These are phyloP conservation scores for Amanita rubescens DNA, from an alignment of 768 basidiomycete genomes.

Conservation along the genomic window DNA sequence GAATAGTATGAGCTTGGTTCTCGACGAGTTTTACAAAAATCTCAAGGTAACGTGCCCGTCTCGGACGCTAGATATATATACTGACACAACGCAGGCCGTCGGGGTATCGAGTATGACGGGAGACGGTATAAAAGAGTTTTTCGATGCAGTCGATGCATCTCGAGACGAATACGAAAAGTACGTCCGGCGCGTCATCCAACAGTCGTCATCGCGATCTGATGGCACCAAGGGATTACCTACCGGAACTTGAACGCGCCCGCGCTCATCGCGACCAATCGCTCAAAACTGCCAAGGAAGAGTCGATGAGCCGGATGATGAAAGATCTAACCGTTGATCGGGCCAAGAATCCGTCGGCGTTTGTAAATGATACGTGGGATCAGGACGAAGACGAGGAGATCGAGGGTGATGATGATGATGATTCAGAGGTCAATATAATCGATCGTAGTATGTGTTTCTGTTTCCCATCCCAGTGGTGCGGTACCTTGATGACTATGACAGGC, in stretches of 20 bases:
- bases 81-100: conserved; percentile 53
- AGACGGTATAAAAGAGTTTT: conserved; percentile 87
- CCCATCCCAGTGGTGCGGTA: conserved; percentile 1
- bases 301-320: conserved; percentile 67
- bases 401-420: too few relatives aligned
- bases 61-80: not conserved
- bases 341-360: conserved; percentile 49
- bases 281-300: conserved; percentile 64
- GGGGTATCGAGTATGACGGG: conserved; percentile 96
- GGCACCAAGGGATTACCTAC: conserved; percentile 75
- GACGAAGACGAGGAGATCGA: conserved; percentile 49
- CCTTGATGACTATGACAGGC: conserved; percentile 30
- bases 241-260: conserved; percentile 74
- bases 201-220: conserved; percentile 2
- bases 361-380: conserved; percentile 57
- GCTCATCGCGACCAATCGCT: conserved; percentile 56
- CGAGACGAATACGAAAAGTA: conserved; percentile 86
- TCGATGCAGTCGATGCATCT: conserved; percentile 84
- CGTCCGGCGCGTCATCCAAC: conserved; percentile 16
- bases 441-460: conserved; percentile 63
- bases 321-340: conserved; percentile 73
- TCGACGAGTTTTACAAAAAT: conserved; percentile 98
- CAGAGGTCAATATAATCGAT: conserved; percentile 58
- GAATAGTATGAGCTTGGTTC: conserved; percentile 97
- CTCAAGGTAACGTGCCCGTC: conserved; percentile 61